Percentiles rank a stretch among this genome's conserved stretches.
Evolutionary conservation across 306 rosid species (phyloP).

Genomic region (Castanopsis chinensis): DNA sequence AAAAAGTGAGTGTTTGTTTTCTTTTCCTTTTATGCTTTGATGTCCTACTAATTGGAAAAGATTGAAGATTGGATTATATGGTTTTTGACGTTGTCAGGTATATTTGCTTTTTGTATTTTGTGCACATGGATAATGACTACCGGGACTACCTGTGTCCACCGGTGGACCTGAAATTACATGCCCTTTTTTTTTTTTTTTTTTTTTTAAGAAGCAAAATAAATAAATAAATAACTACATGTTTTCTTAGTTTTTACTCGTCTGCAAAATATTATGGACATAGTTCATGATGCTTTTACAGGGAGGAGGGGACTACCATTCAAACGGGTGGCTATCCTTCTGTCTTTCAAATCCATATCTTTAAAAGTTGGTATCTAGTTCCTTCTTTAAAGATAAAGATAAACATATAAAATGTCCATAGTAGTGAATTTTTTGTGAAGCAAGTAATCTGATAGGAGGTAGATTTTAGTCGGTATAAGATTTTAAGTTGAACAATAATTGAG

Average conservation of each 20-base stretch:
- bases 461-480: not conserved
- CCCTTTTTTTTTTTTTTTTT: not conserved
- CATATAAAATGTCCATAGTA: not conserved
- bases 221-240: too few relatives aligned
- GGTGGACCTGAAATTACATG: not conserved
- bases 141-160: not conserved
- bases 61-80: conserved; percentile 25
- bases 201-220: too few relatives aligned
- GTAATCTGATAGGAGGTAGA: not conserved
- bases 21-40: conserved; percentile 19
- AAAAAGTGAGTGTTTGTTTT: conserved; percentile 47
- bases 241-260: not conserved
- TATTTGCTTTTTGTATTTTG: not conserved
- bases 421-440: not conserved
- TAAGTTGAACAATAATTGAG: not conserved
- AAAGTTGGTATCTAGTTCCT: not conserved
- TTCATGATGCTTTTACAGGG: not conserved
- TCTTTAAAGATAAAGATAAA: not conserved
- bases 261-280: not conserved
- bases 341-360: not conserved
- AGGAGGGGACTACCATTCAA: not conserved
- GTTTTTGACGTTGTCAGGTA: not conserved
- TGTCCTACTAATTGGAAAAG: conserved; percentile 13
- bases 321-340: not conserved
- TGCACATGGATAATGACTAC: not conserved